These are phyloP conservation scores for Pseudopithomyces maydicus DNA, from an alignment of 2,329 filamentous ascomycete genomes.

Conservation along the genomic window DNA sequence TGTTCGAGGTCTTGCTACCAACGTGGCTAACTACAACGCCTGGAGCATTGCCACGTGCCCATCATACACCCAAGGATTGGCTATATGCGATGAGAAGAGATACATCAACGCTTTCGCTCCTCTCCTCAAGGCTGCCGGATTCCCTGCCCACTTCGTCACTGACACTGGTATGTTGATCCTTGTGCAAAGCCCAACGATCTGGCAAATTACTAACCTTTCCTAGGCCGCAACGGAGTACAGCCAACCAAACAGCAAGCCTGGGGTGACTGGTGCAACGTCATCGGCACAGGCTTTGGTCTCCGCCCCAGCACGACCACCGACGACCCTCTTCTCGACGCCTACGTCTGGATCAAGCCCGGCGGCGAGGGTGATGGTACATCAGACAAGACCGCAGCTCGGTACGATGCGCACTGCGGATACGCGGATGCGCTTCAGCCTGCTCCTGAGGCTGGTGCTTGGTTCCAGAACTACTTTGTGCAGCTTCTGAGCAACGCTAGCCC, in stretches of 20 bases:
- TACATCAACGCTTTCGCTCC: constrained; percentile 59
- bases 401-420: constrained; percentile 60
- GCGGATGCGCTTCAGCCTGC: constrained; percentile 63
- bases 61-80: constrained; percentile 49
- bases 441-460: constrained; percentile 72
- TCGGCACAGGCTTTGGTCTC: constrained; percentile 65
- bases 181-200: too few species aligned
- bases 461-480: constrained; percentile 50
- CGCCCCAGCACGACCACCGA: constrained; percentile 65
- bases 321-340: constrained; percentile 65
- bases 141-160: constrained; percentile 59
- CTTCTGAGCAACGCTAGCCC: constrained; percentile 37
- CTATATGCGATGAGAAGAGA: constrained; percentile 57
- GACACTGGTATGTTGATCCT: constrained; percentile 44
- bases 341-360: constrained; percentile 73
- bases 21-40: constrained; percentile 63
- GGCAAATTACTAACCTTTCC: background rate
- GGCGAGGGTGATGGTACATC: constrained; percentile 54
- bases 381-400: constrained; percentile 49
- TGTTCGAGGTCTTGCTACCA: constrained; percentile 59
- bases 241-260: constrained; percentile 59
- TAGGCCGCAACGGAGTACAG: constrained; percentile 63
- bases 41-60: constrained; percentile 53
- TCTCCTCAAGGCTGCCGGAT: constrained; percentile 51
- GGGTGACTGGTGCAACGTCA: constrained; percentile 72